phyloP scores from a whole-genome alignment of 768 basidiomycete species.

The Pilatotrama ljubarskyi region DNA sequence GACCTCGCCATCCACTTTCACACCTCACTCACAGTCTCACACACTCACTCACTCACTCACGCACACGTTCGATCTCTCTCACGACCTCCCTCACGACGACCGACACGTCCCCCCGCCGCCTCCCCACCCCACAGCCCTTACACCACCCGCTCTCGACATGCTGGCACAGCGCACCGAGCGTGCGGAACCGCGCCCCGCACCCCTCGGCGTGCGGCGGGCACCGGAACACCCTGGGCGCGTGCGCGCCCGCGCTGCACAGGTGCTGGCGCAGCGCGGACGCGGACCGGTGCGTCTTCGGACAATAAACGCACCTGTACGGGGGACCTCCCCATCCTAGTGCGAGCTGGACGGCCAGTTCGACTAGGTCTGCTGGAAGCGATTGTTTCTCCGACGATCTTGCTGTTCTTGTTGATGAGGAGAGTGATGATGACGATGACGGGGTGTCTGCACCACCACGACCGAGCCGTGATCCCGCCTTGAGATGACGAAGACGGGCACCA shows the following conservation, averaged over 20 bases:
- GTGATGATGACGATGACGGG: too few species aligned
- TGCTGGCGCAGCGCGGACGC: slow-evolving; percentile 58
- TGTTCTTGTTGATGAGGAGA: too few species aligned
- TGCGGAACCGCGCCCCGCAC: slow-evolving; percentile 46
- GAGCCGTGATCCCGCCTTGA: too few species aligned
- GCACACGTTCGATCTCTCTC: too few species aligned
- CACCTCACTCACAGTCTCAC: background rate
- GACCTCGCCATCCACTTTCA: background rate
- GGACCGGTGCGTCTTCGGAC: slow-evolving; percentile 42
- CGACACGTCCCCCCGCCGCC: too few species aligned
- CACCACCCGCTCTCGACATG: slow-evolving; percentile 68
- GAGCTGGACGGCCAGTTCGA: slow-evolving; percentile 32
- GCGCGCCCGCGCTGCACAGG: slow-evolving; percentile 44
- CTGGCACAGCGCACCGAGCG: slow-evolving; percentile 60
- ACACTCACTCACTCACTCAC: background rate
- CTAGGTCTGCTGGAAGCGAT: slow-evolving; percentile 3
- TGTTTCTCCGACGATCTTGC: background rate
- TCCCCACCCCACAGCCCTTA: too few species aligned
- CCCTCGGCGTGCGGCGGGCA: slow-evolving; percentile 49
- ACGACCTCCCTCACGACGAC: too few species aligned
- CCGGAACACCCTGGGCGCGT: too few species aligned
- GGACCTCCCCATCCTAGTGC: slow-evolving; percentile 42
- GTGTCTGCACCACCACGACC: too few species aligned
- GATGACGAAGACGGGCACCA: background rate
- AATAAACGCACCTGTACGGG: slow-evolving; percentile 64